Base-by-base conservation (phyloP, 305 asterid genomes). In the Fraxinus paxiana region DNA sequence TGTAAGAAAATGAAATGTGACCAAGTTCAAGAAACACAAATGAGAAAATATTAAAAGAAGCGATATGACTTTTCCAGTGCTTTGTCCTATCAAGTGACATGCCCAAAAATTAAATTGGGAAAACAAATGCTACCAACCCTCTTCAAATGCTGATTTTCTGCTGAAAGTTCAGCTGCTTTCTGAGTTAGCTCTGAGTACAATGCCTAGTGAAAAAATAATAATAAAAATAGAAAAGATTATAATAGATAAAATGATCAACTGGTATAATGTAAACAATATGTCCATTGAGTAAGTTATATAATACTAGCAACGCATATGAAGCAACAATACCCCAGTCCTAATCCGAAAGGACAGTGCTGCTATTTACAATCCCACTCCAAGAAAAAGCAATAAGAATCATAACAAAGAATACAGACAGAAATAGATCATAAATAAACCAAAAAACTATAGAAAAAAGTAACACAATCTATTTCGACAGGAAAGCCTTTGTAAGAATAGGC, bases 91-190 rank as follows among this genome's bases (percentile, higher is more conserved):
- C 18, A 7, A 79, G 18, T 22, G 31, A 4, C 22, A 35, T 38
- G 38, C 17, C 33, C 31, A 28, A 13, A 41, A 2, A 33, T 3
- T 3, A 59, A 80, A 33, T 28, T 41, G 34, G 65, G 56, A 48
- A 81, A 48, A 72, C 56, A 48, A 34, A 71, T 17, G 51, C 3
- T 13, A 51, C 80, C 18, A 79, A 90, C 97, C 91, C 67, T 87
- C 86, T 87, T 91, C 83, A 93, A 77, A 84, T 79, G 82, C 79
- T 87, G 83, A 7, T 92, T 92, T 85, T 89, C 96, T 20, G 51
- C 79, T 2, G 56, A 79, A 31, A 93, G 84, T 75, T 85, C 88
- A 74, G 85, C 86, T 70, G 88, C 87, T 81, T 89, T 89, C 77
- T 71, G 82, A 30, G 81, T 87, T 73, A 89, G 84, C 22, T 88